Percentiles rank a stretch among this genome's conserved stretches.
Conservation (phyloP, 2,329 filamentous ascomycete genomes). For the Calonectria montana region DNA sequence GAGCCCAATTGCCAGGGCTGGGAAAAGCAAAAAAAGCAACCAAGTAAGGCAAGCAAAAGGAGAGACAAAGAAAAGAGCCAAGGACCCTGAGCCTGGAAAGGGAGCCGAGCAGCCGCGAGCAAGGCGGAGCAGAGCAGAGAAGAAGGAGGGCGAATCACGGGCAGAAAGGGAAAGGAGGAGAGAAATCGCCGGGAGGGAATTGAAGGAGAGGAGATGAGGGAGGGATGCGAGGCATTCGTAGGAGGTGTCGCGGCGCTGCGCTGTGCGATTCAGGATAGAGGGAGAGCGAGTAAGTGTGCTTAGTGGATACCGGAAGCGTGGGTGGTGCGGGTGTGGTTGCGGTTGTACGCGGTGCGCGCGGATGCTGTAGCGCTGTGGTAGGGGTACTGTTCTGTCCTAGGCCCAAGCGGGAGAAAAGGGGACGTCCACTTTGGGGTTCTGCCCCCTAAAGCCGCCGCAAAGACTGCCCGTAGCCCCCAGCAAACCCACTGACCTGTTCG, state of each 20-base stretch:
- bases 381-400: constrained; percentile 20
- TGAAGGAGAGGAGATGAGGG: constrained; percentile 32
- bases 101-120: constrained; percentile 28
- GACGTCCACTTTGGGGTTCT: constrained; percentile 12
- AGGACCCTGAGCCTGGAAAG: constrained; percentile 13
- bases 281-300: constrained; percentile 19
- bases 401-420: constrained; percentile 25
- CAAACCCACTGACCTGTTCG: constrained; percentile 8
- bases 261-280: constrained; percentile 29
- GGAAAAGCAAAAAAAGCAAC: constrained; percentile 34
- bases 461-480: not conserved
- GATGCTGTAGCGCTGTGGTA: constrained; percentile 20
- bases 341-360: constrained; percentile 25
- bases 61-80: constrained; percentile 32
- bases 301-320: constrained; percentile 18
- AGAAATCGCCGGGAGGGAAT: constrained; percentile 11
- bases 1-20: constrained; percentile 20
- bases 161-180: not conserved
- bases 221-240: constrained; percentile 28
- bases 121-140: constrained; percentile 15
- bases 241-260: constrained; percentile 32
- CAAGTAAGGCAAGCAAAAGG: constrained; percentile 28
- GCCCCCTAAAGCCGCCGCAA: constrained; percentile 17
- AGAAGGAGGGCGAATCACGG: constrained; percentile 18
- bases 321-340: constrained; percentile 28